Conservation (phyloP, 1,284 basidiomycete genomes). For the Austropuccinia psidii region DNA sequence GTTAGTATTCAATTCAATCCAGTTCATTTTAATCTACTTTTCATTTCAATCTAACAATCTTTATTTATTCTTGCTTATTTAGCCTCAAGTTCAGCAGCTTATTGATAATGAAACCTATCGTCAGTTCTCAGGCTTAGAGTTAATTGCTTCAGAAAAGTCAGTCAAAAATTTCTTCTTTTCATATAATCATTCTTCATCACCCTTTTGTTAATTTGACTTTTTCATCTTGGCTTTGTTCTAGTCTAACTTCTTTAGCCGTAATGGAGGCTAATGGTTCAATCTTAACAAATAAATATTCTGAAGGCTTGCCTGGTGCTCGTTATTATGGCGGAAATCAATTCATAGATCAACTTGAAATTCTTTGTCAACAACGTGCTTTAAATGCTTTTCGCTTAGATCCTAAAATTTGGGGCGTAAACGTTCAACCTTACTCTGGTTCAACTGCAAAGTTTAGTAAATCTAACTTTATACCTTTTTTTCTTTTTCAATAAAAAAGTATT, state of each 20-base stretch:
- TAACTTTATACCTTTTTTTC: not conserved
- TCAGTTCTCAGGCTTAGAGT: conserved; percentile 94
- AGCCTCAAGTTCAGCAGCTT: conserved; percentile 30
- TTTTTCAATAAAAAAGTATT: not conserved
- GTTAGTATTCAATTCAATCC: not conserved
- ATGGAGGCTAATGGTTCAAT: conserved; percentile 99
- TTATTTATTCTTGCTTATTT: not conserved
- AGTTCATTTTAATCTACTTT: not conserved
- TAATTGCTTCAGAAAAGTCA: conserved; percentile 78
- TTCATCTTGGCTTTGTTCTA: conserved; percentile 50
- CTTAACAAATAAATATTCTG: conserved; percentile 52
- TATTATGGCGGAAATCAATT: conserved; percentile 96
- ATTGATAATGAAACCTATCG: conserved; percentile 47
- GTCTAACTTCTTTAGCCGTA: conserved; percentile 82
- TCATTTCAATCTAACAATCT: not conserved
- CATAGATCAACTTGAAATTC: conserved; percentile 90
- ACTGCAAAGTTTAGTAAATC: conserved; percentile 28
- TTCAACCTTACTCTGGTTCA: conserved; percentile 86
- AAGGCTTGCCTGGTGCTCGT: conserved; percentile 65
- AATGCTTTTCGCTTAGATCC: conserved; percentile 94
- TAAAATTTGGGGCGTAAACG: conserved; percentile 90
- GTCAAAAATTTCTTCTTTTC: not conserved
- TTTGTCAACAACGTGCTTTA: conserved; percentile 92
- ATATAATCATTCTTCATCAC: conserved; percentile 43
- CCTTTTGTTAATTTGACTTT: conserved; percentile 47